Evolutionary conservation across 1,284 basidiomycete genomes (phyloP), one percentile per base, ranked within the genome.

Genomic region (Malassezia dermatis): DNA sequence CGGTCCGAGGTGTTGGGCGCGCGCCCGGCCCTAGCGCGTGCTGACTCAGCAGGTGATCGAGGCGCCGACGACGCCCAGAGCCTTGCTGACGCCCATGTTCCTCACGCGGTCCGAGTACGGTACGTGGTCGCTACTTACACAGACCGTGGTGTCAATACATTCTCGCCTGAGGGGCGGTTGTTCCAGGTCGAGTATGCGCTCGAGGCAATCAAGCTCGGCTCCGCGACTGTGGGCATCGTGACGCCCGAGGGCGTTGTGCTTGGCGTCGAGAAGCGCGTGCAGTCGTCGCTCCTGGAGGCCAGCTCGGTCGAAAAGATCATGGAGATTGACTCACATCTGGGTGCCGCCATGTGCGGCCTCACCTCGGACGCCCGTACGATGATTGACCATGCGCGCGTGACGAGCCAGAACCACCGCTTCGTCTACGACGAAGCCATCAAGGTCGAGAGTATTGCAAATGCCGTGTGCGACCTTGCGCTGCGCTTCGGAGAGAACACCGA

Each of bases 301-400:
- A 87, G 84, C 61, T 91, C 89, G 53, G 93, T 99, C 75, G 94
- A 99, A 76, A 98, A 98, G 80, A 98, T 99, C 75, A 96, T 98
- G 91, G 93, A 98, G 79, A 95, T 98, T 69, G 94, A 99, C 78
- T 73, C 78, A 15, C 94, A 99, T 78, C 82, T 99, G 52, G 94
- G 90, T 17, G 95, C 91, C 67, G 94, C 94, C 52, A 96, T 99
- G 90, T 91, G 88, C 53, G 93, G 93, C 21, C 81, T 99, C 62
- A 94, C 89, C 30, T 94, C 94, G 49, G 94, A 98, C 77, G 94
- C 94, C 48, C 83, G 94, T 64, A 99, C 94, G 42, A 99, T 98
- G 88, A 89, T 99, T 76, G 94, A 99, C 80, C 94, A 98, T 76
- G 94, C 93, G n/a, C 83, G 93, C 58, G 89, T 96, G 53, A 96